phyloP scores from a whole-genome alignment of 2,329 filamentous ascomycete genomes.

The Penicillium sp. region DNA sequence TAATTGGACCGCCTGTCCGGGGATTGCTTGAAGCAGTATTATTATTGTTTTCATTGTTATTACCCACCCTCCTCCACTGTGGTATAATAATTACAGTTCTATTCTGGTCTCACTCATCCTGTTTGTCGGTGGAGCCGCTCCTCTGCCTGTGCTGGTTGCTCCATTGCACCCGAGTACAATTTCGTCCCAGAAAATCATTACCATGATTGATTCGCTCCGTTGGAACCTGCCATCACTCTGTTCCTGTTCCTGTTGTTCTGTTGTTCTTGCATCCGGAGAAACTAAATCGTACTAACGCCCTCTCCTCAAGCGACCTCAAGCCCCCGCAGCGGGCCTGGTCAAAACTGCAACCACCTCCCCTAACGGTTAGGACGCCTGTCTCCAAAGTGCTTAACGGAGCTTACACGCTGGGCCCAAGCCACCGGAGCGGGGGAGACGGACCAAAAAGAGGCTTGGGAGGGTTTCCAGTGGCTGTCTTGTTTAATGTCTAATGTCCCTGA shows the following conservation, averaged over 20 bases:
- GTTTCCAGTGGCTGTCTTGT: not conserved
- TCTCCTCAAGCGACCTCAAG: not conserved
- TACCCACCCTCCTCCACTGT: not conserved
- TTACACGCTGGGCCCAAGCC: conserved; percentile 18
- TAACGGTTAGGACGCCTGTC: conserved; percentile 8
- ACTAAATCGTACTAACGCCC: not conserved
- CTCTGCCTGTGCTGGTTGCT: conserved; percentile 7
- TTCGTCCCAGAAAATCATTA: not conserved
- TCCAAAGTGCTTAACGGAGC: conserved; percentile 22
- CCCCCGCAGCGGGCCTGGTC: conserved; percentile 17
- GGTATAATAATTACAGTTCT: no score
- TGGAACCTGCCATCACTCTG: not conserved
- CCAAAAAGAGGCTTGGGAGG: not conserved
- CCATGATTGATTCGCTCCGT: not conserved
- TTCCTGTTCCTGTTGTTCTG: not conserved
- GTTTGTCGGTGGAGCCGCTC: conserved; percentile 9
- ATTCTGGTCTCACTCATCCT: conserved; percentile 4
- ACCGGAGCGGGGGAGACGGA: conserved; percentile 5
- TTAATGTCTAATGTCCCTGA: no score
- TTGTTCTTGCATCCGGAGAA: not conserved
- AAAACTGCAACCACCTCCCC: conserved; percentile 1
- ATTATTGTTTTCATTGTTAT: conserved; percentile 3
- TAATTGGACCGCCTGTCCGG: not conserved
- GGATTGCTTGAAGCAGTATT: conserved; percentile 1
- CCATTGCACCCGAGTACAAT: conserved; percentile 10